Conservation (phyloP, 495 filamentous ascomycete species). For the Tetracladium setigerum region DNA sequence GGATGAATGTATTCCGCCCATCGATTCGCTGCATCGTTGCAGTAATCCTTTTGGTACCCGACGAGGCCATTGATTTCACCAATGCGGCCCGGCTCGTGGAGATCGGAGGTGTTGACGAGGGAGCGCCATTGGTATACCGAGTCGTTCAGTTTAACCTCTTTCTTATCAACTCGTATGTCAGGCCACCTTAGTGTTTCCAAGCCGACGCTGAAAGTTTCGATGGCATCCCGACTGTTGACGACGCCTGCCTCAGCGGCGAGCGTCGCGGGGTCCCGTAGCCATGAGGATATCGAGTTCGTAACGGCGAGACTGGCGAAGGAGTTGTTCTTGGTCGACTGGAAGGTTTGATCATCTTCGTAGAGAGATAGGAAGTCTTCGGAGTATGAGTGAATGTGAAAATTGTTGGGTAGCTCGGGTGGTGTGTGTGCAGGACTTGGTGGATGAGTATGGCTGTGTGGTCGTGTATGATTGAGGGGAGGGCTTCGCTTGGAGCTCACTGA, state of each 20-base stretch:
- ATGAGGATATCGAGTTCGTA: slow-evolving; percentile 57
- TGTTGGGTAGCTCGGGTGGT: slow-evolving; percentile 45
- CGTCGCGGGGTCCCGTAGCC: slow-evolving; percentile 59
- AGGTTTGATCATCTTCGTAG: slow-evolving; percentile 54
- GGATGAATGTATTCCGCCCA: slow-evolving; percentile 73
- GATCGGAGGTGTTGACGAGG: slow-evolving; percentile 50
- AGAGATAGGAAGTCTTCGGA: slow-evolving; percentile 64
- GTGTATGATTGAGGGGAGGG: slow-evolving; percentile 33
- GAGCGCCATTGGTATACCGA: slow-evolving; percentile 56
- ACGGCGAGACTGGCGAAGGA: slow-evolving; percentile 62
- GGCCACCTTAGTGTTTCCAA: slow-evolving; percentile 30
- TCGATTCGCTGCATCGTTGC: slow-evolving; percentile 59
- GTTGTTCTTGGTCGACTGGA: slow-evolving; percentile 41
- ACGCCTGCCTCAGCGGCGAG: slow-evolving; percentile 37
- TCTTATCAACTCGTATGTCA: slow-evolving; percentile 32
- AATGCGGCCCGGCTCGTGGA: slow-evolving; percentile 61
- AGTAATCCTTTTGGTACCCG: slow-evolving; percentile 71
- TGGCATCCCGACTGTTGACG: slow-evolving; percentile 38
- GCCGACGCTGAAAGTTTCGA: slow-evolving; percentile 27
- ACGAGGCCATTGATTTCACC: slow-evolving; percentile 85
- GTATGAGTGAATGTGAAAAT: slow-evolving; percentile 53
- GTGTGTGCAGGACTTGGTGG: slow-evolving; percentile 48
- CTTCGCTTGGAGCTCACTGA: slow-evolving; percentile 62
- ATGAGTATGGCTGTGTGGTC: slow-evolving; percentile 33
- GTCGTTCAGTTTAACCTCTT: slow-evolving; percentile 37